Evolutionary conservation across 805 yeast genomes (phyloP).

Genomic region (Kodamaea jinghongensis): DNA sequence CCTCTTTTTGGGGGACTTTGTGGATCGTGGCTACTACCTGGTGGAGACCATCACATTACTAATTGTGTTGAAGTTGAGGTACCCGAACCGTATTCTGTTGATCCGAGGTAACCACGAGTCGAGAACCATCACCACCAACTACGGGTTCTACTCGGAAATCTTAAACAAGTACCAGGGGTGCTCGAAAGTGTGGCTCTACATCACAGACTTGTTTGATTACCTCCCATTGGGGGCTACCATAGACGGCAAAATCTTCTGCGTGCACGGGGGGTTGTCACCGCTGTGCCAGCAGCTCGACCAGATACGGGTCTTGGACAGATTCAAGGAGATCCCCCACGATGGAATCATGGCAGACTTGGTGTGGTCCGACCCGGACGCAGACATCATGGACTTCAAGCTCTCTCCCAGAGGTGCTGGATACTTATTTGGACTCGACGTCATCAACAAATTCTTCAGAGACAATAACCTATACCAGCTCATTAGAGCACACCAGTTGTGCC

Average conservation of each 20-base stretch:
- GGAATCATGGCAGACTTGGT: conserved; percentile 99
- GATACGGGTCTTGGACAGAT: conserved; percentile 83
- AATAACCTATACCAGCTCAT: conserved; percentile 79
- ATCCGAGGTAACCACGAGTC: conserved; percentile 96
- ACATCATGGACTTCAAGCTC: conserved; percentile 72
- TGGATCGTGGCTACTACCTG: conserved; percentile 90
- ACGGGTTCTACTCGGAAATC: conserved; percentile 96
- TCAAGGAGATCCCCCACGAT: conserved; percentile 95
- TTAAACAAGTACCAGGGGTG: conserved; percentile 77
- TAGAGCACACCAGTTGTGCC: conserved; percentile 95
- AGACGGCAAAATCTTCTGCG: conserved; percentile 86
- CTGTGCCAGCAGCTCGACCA: conserved; percentile 93
- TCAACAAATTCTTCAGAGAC: conserved; percentile 75
- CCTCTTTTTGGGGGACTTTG: conserved; percentile 91
- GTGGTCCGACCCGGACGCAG: conserved; percentile 97
- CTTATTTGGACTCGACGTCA: conserved; percentile 89
- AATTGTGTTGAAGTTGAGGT: conserved; percentile 79
- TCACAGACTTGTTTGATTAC: conserved; percentile 92
- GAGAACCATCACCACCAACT: conserved; percentile 93
- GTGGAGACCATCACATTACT: conserved; percentile 88
- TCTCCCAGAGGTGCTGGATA: conserved; percentile 98
- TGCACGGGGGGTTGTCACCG: conserved; percentile 96
- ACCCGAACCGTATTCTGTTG: conserved; percentile 78
- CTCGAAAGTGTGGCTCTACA: conserved; percentile 76
- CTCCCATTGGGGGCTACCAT: conserved; percentile 85